These are phyloP conservation scores for Sugiyamaella qingdaonensis DNA, from an alignment of 805 yeast species.

Conservation along the genomic window DNA sequence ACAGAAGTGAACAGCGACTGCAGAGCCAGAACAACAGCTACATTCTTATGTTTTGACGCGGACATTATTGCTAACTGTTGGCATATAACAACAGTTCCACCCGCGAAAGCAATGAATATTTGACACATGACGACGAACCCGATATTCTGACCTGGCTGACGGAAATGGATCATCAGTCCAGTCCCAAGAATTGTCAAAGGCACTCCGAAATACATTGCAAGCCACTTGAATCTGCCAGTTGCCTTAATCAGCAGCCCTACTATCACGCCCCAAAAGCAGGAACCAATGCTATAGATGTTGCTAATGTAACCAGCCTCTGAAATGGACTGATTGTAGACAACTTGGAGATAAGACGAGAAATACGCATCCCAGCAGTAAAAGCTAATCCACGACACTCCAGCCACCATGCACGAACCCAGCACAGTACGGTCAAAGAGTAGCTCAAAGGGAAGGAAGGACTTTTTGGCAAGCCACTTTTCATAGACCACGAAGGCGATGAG, in stretches of 20 bases:
- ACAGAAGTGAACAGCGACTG: slow-evolving; percentile 48
- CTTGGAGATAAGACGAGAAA: slow-evolving; percentile 61
- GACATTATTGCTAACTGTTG: slow-evolving; percentile 53
- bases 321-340: slow-evolving; percentile 55
- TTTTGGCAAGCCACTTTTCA: slow-evolving; percentile 50
- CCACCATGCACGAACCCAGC: slow-evolving; percentile 50
- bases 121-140: slow-evolving; percentile 58
- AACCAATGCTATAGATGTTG: slow-evolving; percentile 59
- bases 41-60: slow-evolving; percentile 49
- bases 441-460: slow-evolving; percentile 52
- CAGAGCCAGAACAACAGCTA: slow-evolving; percentile 52
- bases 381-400: slow-evolving; percentile 45
- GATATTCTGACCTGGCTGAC: slow-evolving; percentile 44
- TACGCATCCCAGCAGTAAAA: slow-evolving; percentile 66
- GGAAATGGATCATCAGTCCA: slow-evolving; percentile 50
- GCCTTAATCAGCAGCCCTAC: slow-evolving; percentile 53
- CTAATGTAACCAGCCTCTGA: slow-evolving; percentile 65
- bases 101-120: slow-evolving; percentile 58
- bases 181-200: slow-evolving; percentile 51
- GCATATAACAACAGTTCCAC: slow-evolving; percentile 56
- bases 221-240: slow-evolving; percentile 42
- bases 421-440: slow-evolving; percentile 61
- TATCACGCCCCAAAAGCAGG: slow-evolving; percentile 55
- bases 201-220: slow-evolving; percentile 46
- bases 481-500: slow-evolving; percentile 46